A percentile compares a stretch with the other conserved stretches of the same genome.
phyloP scores from a whole-genome alignment of 257 asterid species.

The Prunella vulgaris region DNA sequence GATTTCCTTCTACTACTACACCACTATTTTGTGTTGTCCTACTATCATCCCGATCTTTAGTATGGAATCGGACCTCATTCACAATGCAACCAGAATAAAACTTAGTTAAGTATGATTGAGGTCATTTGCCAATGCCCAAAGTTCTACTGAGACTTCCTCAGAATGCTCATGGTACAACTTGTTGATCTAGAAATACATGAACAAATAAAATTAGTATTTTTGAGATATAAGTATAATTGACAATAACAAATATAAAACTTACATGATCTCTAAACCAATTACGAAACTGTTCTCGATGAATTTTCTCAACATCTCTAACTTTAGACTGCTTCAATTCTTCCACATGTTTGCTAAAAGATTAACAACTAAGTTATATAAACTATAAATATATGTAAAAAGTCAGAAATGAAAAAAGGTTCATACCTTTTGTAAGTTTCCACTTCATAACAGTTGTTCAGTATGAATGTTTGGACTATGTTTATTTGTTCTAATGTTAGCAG shows the following conservation, averaged over 20 bases:
- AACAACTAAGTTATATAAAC: too few species aligned
- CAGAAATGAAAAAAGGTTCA: background rate
- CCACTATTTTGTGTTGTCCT: background rate
- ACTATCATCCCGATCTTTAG: background rate
- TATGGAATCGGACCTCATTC: background rate
- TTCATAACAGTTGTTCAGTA: background rate
- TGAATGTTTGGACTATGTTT: too few species aligned
- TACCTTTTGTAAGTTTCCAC: background rate
- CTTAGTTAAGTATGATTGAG: too few species aligned
- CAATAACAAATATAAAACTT: background rate
- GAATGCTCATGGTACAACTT: background rate
- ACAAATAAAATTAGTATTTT: too few species aligned
- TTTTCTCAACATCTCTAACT: background rate
- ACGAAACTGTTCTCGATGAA: background rate
- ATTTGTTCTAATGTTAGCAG: too few species aligned
- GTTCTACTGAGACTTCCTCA: background rate
- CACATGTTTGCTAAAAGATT: too few species aligned
- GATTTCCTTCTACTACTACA: background rate
- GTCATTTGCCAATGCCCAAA: background rate
- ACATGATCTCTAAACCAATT: background rate
- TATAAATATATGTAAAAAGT: too few species aligned
- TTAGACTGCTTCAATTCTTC: background rate
- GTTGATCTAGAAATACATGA: background rate
- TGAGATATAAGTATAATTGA: background rate
- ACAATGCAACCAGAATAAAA: background rate